Base-by-base conservation (phyloP, 2,329 filamentous ascomycete species). In the Oidium heveae region DNA sequence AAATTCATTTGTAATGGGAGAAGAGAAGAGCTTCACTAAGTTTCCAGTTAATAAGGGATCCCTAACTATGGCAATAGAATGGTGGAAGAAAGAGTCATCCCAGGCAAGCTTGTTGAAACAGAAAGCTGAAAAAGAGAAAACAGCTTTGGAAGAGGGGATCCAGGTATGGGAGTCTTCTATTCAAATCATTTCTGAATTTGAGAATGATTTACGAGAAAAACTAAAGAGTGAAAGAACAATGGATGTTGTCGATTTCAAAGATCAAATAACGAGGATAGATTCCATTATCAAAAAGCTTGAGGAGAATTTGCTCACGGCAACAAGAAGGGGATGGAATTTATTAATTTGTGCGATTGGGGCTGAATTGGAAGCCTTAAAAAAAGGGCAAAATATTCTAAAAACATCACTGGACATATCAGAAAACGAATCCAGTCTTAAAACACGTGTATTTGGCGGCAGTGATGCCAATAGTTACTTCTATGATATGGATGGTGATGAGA, bases 341-440 rank as follows among this genome's bases (percentile, higher is more conserved):
- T 70, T 89, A 18, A 79, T 87, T 4, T 84, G 77, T 53, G 83
- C 82, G 12, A 78, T 89, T 36, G 82, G 83, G 0, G 84, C 84
- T 0, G 84, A 86, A 64, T 63, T 84, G 1, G 79, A 82, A 56
- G 80, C 80, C 2, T 80, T 84, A 57, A 68, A 68, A 36, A 74
- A 80, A 61, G 79, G 79, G 0, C 72, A 74, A 59, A 65, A 69
- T 2, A 69, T 85, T 44, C 67, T 85, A n/a, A 63, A 61, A 8
- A 64, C 62, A 6, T 66, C 66, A 4, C 60, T 72, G 36, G 63
- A 55, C 16, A 56, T 52, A 36, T 20, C 47, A 28, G 51, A 32
- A 32, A 32, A 32, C 7, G 28, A 32, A 32, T 32, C 28, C 47
- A 4, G 37, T 24, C 24, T 16, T 28, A 33, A 20, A 22, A n/a